Evolutionary conservation across 1,284 basidiomycete genomes (phyloP).

Genomic region (Malassezia pachydermatis): DNA sequence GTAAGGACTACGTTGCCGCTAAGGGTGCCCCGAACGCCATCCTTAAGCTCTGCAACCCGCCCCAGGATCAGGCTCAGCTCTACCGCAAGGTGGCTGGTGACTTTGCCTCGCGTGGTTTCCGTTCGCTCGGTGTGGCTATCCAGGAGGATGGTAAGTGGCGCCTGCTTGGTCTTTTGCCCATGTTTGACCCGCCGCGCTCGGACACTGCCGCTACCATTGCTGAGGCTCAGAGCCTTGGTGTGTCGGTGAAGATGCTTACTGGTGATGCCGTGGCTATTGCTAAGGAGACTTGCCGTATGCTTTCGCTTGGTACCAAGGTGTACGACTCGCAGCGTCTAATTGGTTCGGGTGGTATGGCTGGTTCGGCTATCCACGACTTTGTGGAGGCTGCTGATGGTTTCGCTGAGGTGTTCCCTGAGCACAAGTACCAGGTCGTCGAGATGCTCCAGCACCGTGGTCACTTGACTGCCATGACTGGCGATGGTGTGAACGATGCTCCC

Average conservation of each 20-base stretch:
- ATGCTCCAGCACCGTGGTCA: conserved; percentile 55
- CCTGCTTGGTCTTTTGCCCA: conserved; percentile 52
- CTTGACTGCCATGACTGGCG: conserved; percentile 54
- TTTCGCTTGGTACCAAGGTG: conserved; percentile 53
- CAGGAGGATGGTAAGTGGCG: conserved; percentile 54
- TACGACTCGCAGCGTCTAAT: conserved; percentile 56
- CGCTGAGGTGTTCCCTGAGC: conserved; percentile 56
- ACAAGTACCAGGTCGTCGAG: conserved; percentile 55
- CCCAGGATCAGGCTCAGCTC: conserved; percentile 49
- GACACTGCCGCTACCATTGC: conserved; percentile 55
- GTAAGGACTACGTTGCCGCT: conserved; percentile 53
- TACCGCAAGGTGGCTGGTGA: conserved; percentile 51
- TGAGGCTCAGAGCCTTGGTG: conserved; percentile 54
- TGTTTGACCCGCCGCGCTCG: conserved; percentile 54
- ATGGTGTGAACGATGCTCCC: conserved; percentile 51
- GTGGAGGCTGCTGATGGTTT: conserved; percentile 56
- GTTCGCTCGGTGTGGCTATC: conserved; percentile 54
- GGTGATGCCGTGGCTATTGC: conserved; percentile 57
- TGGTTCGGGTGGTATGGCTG: conserved; percentile 53
- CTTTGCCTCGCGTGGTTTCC: conserved; percentile 54
- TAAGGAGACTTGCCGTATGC: conserved; percentile 55
- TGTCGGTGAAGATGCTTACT: conserved; percentile 56
- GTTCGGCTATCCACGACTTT: conserved; percentile 54
- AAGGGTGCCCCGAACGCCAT: conserved; percentile 57
- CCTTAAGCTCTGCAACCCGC: conserved; percentile 52